phyloP scores from a whole-genome alignment of 495 filamentous ascomycete genomes.

The Hypomontagnella submonticulosa region DNA sequence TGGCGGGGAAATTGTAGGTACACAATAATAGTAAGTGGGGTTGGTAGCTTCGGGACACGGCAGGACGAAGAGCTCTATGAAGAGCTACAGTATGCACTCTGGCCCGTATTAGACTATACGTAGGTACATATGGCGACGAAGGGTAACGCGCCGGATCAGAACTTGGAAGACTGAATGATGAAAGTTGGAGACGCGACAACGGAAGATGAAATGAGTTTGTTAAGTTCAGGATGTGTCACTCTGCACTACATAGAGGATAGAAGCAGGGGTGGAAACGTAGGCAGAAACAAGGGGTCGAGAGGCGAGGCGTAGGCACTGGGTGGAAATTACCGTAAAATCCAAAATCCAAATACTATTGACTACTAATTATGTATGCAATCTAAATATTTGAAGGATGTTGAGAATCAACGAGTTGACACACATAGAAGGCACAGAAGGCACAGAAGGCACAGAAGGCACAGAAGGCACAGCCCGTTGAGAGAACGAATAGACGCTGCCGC shows the following conservation, averaged over 20 bases:
- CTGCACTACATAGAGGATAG: neutral
- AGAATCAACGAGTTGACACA: no score
- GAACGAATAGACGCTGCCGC: conserved; percentile 20
- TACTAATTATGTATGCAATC: no score
- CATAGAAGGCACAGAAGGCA: neutral
- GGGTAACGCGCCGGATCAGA: no score
- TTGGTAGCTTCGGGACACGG: conserved; percentile 20
- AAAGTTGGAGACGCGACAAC: no score
- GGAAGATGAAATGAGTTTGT: no score
- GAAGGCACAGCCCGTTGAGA: conserved; percentile 1
- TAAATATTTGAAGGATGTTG: no score
- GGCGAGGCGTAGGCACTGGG: conserved; percentile 6
- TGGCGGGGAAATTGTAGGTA: conserved; percentile 12
- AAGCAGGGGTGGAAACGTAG: conserved; percentile 10
- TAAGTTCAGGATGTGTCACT: no score
- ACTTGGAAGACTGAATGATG: no score
- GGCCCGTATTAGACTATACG: neutral
- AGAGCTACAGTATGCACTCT: neutral
- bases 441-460: neutral
- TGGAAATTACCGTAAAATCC: no score
- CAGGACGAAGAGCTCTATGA: conserved; percentile 11
- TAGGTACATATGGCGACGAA: no score
- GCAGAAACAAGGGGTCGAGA: conserved; percentile 27
- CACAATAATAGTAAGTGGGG: conserved; percentile 24
- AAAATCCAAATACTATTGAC: no score